Evolutionary conservation across 176 grass and related monocot species (phyloP).

Genomic region (Phragmites australis): DNA sequence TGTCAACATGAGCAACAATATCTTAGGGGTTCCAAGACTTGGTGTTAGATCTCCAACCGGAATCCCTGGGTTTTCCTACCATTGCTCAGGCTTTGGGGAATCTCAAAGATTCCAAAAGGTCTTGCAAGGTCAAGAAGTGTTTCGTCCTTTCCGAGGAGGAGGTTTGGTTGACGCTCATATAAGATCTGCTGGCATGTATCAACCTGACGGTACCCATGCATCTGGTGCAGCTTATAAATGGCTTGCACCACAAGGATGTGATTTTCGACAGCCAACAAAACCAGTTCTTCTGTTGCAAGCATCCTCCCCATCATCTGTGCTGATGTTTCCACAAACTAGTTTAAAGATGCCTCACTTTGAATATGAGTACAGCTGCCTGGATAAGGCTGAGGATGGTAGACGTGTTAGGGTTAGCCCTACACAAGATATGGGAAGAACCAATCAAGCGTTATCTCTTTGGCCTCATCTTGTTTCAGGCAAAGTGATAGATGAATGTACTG

Average conservation of each 20-base stretch:
- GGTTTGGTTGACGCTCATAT: slow-evolving; percentile 44
- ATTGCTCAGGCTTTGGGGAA: slow-evolving; percentile 64
- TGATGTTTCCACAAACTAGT: slow-evolving; percentile 54
- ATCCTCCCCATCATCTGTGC: slow-evolving; percentile 62
- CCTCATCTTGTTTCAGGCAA: slow-evolving; percentile 43
- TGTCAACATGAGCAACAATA: slow-evolving; percentile 39
- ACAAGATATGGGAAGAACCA: slow-evolving; percentile 38
- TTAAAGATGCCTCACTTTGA: slow-evolving; percentile 33
- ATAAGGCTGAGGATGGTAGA: slow-evolving; percentile 34
- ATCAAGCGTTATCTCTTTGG: slow-evolving; percentile 44
- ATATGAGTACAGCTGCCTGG: slow-evolving; percentile 10
- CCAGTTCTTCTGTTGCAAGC: slow-evolving; percentile 39
- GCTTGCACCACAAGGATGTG: slow-evolving; percentile 37
- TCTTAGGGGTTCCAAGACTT: slow-evolving; percentile 43
- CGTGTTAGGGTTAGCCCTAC: slow-evolving; percentile 15
- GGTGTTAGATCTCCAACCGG: slow-evolving; percentile 53
- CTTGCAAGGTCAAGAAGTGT: slow-evolving; percentile 99
- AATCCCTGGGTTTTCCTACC: slow-evolving; percentile 48
- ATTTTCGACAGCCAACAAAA: slow-evolving; percentile 37
- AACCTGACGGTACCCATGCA: slow-evolving; percentile 34
- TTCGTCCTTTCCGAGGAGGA: slow-evolving; percentile 43
- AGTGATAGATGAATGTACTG: slow-evolving; percentile 27
- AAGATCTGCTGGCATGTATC: slow-evolving; percentile 41
- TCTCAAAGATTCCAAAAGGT: slow-evolving; percentile 78
- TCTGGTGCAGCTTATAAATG: slow-evolving; percentile 49